These are phyloP conservation scores for Neurospora africana DNA, from an alignment of 495 filamentous ascomycete genomes.

Conservation along the genomic window DNA sequence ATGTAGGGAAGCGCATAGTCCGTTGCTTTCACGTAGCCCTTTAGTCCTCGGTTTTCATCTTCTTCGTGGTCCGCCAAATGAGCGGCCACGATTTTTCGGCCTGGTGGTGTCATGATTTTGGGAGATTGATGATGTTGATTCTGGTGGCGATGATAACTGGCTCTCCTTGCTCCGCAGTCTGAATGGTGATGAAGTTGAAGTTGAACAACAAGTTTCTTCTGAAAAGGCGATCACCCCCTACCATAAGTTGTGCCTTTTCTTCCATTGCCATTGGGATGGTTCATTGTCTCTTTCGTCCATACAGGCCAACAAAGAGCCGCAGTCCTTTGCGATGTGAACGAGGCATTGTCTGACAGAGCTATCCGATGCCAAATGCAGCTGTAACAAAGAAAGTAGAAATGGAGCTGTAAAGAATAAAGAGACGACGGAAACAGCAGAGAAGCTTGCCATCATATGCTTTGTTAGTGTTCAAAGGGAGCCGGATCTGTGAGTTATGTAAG, in stretches of 20 bases:
- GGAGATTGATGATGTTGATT: conserved; percentile 25
- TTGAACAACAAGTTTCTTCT: not conserved
- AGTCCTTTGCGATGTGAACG: conserved; percentile 1
- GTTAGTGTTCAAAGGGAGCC: not conserved
- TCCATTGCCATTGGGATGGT: not conserved
- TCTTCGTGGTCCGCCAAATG: conserved; percentile 21
- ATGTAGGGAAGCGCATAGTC: conserved; percentile 24
- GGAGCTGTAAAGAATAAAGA: conserved; percentile 33
- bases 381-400: conserved; percentile 5
- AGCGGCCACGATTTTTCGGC: conserved; percentile 1
- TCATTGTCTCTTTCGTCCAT: not conserved
- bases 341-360: not conserved
- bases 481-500: not conserved
- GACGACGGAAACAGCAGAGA: conserved; percentile 21
- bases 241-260: not conserved
- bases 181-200: not conserved
- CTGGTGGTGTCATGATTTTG: conserved; percentile 1
- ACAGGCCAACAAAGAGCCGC: conserved; percentile 12
- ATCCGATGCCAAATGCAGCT: not conserved
- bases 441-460: conserved; percentile 1
- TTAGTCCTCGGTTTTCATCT: conserved; percentile 13
- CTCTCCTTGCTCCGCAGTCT: not conserved
- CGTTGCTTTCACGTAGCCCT: conserved; percentile 23
- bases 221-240: not conserved
- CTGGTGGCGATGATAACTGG: conserved; percentile 20